Conservation (phyloP, 2,329 filamentous ascomycete species). For the Diaporthe vaccinii region DNA sequence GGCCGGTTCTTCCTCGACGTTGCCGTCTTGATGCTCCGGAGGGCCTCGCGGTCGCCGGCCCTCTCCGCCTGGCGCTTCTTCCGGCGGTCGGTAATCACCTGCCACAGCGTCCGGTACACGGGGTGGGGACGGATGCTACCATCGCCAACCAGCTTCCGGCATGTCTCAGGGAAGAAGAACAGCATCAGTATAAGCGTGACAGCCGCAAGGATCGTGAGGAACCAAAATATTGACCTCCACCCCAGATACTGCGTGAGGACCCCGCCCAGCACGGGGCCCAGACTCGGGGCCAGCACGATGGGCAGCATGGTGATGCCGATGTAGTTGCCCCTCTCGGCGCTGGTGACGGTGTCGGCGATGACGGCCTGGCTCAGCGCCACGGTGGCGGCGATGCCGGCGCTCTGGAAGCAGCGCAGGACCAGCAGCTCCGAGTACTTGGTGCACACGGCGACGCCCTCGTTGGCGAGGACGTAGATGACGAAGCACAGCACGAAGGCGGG, state of each 20-base stretch:
- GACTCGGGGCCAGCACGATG: slow-evolving; percentile 57
- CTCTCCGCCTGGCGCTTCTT: slow-evolving; percentile 30
- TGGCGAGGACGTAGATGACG: slow-evolving; percentile 65
- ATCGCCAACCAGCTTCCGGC: slow-evolving; percentile 59
- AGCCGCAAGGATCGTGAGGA: slow-evolving; percentile 56
- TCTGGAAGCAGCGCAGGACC: slow-evolving; percentile 68
- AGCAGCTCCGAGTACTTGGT: slow-evolving; percentile 64
- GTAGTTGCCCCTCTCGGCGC: slow-evolving; percentile 72
- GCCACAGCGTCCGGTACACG: slow-evolving; percentile 46
- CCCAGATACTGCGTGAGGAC: slow-evolving; percentile 61
- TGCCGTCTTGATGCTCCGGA: slow-evolving; percentile 24
- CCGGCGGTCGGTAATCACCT: slow-evolving; percentile 43
- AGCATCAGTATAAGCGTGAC: slow-evolving; percentile 54
- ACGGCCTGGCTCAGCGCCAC: slow-evolving; percentile 70
- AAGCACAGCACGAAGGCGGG: slow-evolving; percentile 69
- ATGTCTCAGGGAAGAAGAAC: slow-evolving; percentile 61
- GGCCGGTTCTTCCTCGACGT: slow-evolving; percentile 24
- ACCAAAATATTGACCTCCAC: slow-evolving; percentile 68
- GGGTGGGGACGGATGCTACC: slow-evolving; percentile 54
- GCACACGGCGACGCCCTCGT: slow-evolving; percentile 66
- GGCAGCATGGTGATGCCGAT: slow-evolving; percentile 66
- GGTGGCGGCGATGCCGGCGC: slow-evolving; percentile 70
- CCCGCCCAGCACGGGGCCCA: slow-evolving; percentile 64
- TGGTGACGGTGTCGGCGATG: slow-evolving; percentile 74
- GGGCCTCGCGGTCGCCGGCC: slow-evolving; percentile 28